Percentiles rank a stretch among this genome's conserved stretches.
These are phyloP conservation scores for Linderina pennispora DNA, from an alignment of 192 early-diverging fungal genomes.

Conservation along the genomic window DNA sequence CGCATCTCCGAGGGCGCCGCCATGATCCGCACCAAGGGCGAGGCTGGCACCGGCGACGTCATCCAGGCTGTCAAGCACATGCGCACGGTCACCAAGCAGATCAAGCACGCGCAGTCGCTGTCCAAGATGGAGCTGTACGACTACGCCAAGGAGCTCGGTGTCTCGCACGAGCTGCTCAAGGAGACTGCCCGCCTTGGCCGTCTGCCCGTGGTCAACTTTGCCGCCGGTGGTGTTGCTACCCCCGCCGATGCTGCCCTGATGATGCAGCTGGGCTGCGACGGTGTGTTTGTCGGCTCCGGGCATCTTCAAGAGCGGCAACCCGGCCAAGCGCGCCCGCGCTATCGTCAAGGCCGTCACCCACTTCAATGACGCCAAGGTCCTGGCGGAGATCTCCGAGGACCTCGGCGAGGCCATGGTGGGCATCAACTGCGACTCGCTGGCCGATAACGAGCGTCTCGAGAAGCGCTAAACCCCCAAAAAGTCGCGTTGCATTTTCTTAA, in stretches of 20 bases:
- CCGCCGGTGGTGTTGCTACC: constrained; percentile 94
- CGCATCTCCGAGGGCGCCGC: constrained; percentile 96
- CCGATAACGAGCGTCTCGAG: constrained; percentile 40
- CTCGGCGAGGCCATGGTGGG: constrained; percentile 98
- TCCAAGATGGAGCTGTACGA: constrained; percentile 85
- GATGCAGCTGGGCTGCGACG: constrained; percentile 99
- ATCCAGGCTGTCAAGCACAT: constrained; percentile 97
- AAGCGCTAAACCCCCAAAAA: too few relatives aligned
- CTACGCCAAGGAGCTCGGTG: constrained; percentile 95
- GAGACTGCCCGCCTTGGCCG: constrained; percentile 82
- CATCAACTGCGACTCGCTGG: constrained; percentile 61
- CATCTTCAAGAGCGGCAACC: constrained; percentile 94
- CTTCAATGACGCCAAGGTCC: constrained; percentile 81
- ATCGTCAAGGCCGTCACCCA: constrained; percentile 97
- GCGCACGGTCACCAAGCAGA: constrained; percentile 80
- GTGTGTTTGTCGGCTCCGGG: constrained; percentile 97
- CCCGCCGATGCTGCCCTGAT: constrained; percentile 98
- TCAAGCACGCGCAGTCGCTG: constrained; percentile 79
- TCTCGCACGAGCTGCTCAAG: constrained; percentile 84
- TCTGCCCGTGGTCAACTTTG: constrained; percentile 97
- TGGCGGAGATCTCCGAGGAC: constrained; percentile 85
- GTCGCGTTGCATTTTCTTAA: too few relatives aligned
- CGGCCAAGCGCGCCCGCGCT: constrained; percentile 89
- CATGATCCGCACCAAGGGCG: constrained; percentile 98
- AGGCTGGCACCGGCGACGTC: constrained; percentile 97